A percentile compares a stretch with the other conserved stretches of the same genome.
Evolutionary conservation across 148 eudicot genomes (phyloP).

Genomic region (Suaeda aralocaspica): DNA sequence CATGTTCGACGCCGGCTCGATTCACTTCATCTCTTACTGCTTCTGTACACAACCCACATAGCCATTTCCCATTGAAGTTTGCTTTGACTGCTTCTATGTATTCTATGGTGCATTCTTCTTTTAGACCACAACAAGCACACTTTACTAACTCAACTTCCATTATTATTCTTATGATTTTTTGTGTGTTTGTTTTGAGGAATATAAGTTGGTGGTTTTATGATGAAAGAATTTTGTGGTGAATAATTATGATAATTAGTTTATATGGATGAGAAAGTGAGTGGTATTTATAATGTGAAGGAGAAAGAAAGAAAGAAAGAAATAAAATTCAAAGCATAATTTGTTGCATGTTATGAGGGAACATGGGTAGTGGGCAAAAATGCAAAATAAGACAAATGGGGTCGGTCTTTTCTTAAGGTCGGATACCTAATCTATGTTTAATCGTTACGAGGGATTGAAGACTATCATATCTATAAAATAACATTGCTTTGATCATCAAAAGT

Average conservation of each 20-base stretch:
- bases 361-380: slow-evolving; percentile 41
- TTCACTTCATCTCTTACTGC: slow-evolving; percentile 63
- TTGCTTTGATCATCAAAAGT: no score
- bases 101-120: slow-evolving; percentile 70
- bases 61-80: slow-evolving; percentile 73
- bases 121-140: slow-evolving; percentile 76
- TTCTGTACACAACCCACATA: slow-evolving; percentile 76
- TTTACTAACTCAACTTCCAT: slow-evolving; percentile 59
- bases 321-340: slow-evolving; percentile 55
- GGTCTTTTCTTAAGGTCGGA: slow-evolving; percentile 22
- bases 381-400: slow-evolving; percentile 41
- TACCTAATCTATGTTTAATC: slow-evolving; percentile 10
- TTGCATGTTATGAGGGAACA: slow-evolving; percentile 79
- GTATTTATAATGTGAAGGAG: slow-evolving; percentile 34
- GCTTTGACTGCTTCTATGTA: slow-evolving; percentile 58
- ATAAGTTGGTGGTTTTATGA: no score
- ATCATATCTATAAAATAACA: not conserved
- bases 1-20: slow-evolving; percentile 42
- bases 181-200: not conserved
- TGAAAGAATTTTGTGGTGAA: no score
- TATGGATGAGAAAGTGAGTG: not conserved
- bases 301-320: no score
- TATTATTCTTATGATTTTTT: no score
- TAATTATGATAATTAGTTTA: no score
- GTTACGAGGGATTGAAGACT: not conserved